Evolutionary conservation across 176 grass and related monocot genomes (phyloP).

Genomic region (Alopecurus myosuroides): DNA sequence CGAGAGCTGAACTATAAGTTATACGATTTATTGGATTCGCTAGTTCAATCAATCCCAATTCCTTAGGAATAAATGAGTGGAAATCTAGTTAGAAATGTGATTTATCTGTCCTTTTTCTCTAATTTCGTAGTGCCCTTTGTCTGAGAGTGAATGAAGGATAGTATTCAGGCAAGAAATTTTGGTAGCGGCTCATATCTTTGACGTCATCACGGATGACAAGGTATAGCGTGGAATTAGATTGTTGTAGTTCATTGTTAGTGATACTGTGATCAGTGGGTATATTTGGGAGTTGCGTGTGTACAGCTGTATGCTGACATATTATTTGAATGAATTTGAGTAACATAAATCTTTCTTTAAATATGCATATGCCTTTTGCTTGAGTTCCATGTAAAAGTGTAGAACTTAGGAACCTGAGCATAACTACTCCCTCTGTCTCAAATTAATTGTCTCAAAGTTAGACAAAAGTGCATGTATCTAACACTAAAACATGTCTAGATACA

Average conservation of each 20-base stretch:
- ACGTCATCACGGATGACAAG: not conserved
- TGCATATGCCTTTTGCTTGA: not conserved
- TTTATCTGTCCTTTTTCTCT: slow-evolving; percentile 7
- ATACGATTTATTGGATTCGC: not conserved
- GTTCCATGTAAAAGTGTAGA: slow-evolving; percentile 9
- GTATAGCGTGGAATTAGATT: slow-evolving; percentile 7
- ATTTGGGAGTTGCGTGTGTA: not conserved
- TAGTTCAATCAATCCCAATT: not conserved
- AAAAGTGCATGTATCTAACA: too few species aligned
- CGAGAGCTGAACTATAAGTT: not conserved
- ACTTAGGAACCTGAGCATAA: not conserved
- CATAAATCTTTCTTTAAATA: not conserved
- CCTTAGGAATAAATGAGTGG: not conserved
- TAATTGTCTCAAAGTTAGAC: too few species aligned
- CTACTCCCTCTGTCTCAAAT: too few species aligned
- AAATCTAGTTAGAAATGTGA: not conserved
- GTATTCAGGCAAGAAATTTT: not conserved
- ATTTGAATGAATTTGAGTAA: not conserved
- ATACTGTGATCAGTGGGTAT: not conserved
- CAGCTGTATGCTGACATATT: not conserved
- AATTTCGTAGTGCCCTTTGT: not conserved
- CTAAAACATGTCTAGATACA: too few species aligned
- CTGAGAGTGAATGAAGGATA: slow-evolving; percentile 4
- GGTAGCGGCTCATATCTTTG: not conserved
- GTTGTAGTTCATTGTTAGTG: not conserved